Evolutionary conservation across 2,329 filamentous ascomycete genomes (phyloP), one percentile per base, ranked within the genome.

Genomic region (Arthrocladium fulminans): DNA sequence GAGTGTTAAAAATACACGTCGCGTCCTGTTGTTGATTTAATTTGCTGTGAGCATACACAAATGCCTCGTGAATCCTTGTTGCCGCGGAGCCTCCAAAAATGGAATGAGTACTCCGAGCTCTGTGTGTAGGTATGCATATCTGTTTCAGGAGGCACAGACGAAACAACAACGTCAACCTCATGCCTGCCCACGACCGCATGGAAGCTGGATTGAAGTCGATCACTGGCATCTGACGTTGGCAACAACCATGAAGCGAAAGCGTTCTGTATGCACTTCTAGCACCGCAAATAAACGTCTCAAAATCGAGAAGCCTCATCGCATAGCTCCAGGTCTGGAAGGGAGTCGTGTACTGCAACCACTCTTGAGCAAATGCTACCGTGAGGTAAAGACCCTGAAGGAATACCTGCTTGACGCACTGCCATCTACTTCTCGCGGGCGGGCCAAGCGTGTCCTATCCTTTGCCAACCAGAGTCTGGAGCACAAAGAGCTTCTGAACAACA

Each of bases 401-500:
- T 59, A 51, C 41, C 44, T 59, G 12, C 48, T 57, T 10, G 25
- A 46, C 15, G 43, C 43, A 9, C 32, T 59, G 27, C 57, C 56
- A 6, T 15, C 49, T 29, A 50, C 50, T 19, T 58, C 56, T 38
- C 49, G 74, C 47, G 62, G 81, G 47, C 69, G 80, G 39, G 69
- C 76, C 24, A 78, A 72, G 59, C 82, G 80, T 58, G 73, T 83
- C 41, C 60, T 68, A 1, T 65, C 63, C 3, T 53, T 79, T 19
- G 73, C 73, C 3, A 57, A 60, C 27, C 53, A 56, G 9, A 24
- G 29, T 40, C 20, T 9, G 17, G 50, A 24, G 61, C 44, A 89
- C 9, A 72, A 70, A 3, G 61, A 62, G 2, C 65, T 90, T 22
- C 77, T 94, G 27, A 86, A 92, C 65, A 74, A 73, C 1, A 81